Percentiles rank a stretch among this genome's conserved stretches.
phyloP scores from a whole-genome alignment of 176 grass and related monocot species.

The Zizania latifolia region DNA sequence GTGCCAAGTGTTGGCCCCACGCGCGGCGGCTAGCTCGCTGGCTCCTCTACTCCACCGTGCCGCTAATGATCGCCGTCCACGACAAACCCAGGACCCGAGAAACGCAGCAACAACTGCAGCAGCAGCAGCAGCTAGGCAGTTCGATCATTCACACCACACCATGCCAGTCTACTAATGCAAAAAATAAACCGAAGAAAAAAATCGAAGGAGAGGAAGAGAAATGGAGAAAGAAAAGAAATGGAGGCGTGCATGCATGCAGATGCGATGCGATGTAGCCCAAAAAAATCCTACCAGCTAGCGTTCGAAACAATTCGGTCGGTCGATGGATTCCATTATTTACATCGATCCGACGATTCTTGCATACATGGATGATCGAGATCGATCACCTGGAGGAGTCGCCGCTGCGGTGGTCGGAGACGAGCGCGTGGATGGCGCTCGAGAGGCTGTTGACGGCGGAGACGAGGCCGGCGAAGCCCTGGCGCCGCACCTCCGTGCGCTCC shows the following conservation, averaged over 20 bases:
- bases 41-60: background rate
- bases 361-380: background rate
- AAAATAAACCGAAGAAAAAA: background rate
- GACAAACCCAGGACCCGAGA: constrained; percentile 33
- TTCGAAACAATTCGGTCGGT: background rate
- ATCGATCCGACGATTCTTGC: background rate
- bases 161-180: background rate
- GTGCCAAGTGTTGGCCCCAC: too few species aligned
- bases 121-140: background rate
- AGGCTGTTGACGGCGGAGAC: constrained; percentile 88
- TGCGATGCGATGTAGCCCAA: too few species aligned
- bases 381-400: constrained; percentile 47
- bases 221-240: background rate
- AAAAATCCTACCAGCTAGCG: constrained; percentile 7
- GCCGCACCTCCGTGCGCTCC: constrained; percentile 73
- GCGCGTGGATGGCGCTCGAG: constrained; percentile 78
- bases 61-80: constrained; percentile 39
- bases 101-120: background rate
- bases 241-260: too few species aligned
- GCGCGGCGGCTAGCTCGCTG: too few species aligned
- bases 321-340: constrained; percentile 35
- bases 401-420: constrained; percentile 77
- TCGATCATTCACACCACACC: background rate
- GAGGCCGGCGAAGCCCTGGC: constrained; percentile 78
- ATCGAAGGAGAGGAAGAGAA: background rate